Base-by-base conservation (phyloP, 495 filamentous ascomycete genomes). In the Neohortaea acidophila region DNA sequence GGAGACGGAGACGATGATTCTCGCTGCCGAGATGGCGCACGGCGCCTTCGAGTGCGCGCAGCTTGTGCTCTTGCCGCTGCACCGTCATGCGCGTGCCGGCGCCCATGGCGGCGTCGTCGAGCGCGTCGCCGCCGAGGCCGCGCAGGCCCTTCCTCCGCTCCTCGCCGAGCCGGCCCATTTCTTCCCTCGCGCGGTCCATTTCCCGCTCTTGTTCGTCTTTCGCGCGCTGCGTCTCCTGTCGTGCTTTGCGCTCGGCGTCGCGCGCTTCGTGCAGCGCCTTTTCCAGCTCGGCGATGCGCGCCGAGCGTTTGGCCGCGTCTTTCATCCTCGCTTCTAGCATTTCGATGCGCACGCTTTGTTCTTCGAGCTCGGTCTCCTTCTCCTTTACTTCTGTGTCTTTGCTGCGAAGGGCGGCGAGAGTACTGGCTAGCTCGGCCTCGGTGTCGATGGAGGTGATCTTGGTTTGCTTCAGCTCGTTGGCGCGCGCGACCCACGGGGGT, bases 331-430 rank as follows among this genome's bases (percentile, higher is more conserved):
- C 67, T 53, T 94, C 86, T 30, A 96, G 77, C 4, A 83, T 81
- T 58, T 94, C 89, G 51, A 93, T 87, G 57, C 92, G 91, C 43
- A 93, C 79, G 2, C 73, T 70, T 8, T 84, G 68, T 22, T 82
- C 81, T 47, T 80, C 77, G 14, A 84, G 61, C 34, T 44, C 45
- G 12, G 38, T 41, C 38, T 52, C 45, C 22, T 49, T 48, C 22
- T 28, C 41, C 18, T 63, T 64, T 41, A 79, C 65, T 48, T 73
- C 74, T 0, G 19, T 26, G 8, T 52, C 46, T 15, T 28, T 27
- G 48, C 64, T 70, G 52, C 71, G 69, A 0, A 70, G 66, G 21
- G 65, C 75, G 51, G 73, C 79, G 39, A 73, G 53, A 5, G 76
- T 61, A 2, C 40, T 36, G n/a, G 44, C 36, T 3, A 65, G 47